Evolutionary conservation across 257 asterid genomes (phyloP).

Genomic region (Solanum neorickii): DNA sequence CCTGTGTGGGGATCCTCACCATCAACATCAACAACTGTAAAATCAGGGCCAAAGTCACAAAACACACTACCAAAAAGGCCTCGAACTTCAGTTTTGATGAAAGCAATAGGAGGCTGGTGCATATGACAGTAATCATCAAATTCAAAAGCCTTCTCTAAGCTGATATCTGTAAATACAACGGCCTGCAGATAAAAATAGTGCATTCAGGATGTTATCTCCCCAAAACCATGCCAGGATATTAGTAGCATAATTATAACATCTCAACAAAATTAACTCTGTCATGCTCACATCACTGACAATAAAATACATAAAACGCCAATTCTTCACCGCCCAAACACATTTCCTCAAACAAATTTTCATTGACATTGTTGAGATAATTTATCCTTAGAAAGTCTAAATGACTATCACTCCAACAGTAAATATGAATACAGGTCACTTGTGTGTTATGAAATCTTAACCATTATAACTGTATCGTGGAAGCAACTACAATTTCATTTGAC

Average conservation of each 20-base stretch:
- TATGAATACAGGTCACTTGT: not conserved
- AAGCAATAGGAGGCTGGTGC: constrained; percentile 88
- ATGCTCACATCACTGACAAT: not conserved
- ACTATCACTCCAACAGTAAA: not conserved
- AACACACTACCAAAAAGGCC: constrained; percentile 84
- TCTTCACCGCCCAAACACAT: not conserved
- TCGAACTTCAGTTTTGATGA: constrained; percentile 81
- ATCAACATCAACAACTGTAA: constrained; percentile 77
- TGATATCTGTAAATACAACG: constrained; percentile 72
- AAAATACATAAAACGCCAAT: not conserved
- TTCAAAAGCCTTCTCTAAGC: constrained; percentile 49
- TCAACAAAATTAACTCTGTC: not conserved
- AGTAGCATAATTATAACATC: not conserved
- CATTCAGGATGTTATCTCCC: not conserved
- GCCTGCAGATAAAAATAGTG: constrained; percentile 37
- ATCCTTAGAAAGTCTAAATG: not conserved
- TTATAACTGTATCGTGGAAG: not conserved
- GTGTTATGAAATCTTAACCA: not conserved
- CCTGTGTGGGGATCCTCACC: constrained; percentile 95
- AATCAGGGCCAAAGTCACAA: constrained; percentile 89
- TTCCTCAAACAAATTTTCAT: not conserved
- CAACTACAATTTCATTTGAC: not conserved
- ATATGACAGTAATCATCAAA: constrained; percentile 75
- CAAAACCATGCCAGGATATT: not conserved
- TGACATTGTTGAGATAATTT: not conserved